Evolutionary conservation across 192 early-diverging fungal species (phyloP).

Genomic region (Coemansia sp.): DNA sequence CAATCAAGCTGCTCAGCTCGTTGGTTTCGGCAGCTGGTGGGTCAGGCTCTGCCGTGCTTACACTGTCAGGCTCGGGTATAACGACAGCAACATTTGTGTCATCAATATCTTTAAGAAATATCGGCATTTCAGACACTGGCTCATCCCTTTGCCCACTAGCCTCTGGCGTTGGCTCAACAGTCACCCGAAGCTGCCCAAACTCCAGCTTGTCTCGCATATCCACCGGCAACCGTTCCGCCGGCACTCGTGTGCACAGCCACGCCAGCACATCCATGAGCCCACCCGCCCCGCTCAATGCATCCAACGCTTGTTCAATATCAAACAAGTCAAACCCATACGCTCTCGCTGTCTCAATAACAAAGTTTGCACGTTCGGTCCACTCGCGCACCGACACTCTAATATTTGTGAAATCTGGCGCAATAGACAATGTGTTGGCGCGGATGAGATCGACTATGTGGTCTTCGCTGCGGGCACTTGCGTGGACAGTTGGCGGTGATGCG

Average conservation of each 20-base stretch:
- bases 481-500: not conserved
- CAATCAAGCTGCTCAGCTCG: not conserved
- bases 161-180: not conserved
- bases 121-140: no score
- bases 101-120: no score
- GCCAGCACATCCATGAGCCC: slow-evolving; percentile 9
- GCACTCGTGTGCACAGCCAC: slow-evolving; percentile 32
- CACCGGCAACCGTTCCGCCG: slow-evolving; percentile 27
- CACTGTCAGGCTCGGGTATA: no score
- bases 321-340: not conserved
- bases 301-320: not conserved
- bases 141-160: no score
- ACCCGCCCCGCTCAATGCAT: not conserved
- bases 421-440: not conserved
- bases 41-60: not conserved
- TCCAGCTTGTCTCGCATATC: slow-evolving; percentile 46
- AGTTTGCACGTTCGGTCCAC: not conserved
- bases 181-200: slow-evolving; percentile 1
- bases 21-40: not conserved
- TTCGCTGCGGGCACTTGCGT: not conserved
- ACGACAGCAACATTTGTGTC: no score
- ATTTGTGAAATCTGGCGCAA: not conserved
- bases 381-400: not conserved
- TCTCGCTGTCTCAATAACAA: not conserved
- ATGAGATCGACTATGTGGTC: not conserved